These are phyloP conservation scores for Fonsecaea nubica DNA, from an alignment of 2,329 filamentous ascomycete species.

Conservation along the genomic window DNA sequence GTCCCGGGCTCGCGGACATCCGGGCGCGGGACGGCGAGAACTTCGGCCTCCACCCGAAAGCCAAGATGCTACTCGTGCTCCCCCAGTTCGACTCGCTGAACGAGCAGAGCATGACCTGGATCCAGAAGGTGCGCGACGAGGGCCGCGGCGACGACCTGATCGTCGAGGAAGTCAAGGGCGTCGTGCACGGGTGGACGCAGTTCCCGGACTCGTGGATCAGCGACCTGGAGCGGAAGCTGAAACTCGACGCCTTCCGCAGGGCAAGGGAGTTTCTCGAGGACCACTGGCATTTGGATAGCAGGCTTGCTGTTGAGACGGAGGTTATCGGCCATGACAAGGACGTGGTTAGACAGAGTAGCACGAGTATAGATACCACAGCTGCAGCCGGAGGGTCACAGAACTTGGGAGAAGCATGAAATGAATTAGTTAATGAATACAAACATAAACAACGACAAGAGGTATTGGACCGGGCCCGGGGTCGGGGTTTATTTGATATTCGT, in stretches of 20 bases:
- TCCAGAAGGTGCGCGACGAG: slow-evolving; percentile 36
- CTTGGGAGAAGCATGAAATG: not conserved
- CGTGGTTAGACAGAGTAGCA: not conserved
- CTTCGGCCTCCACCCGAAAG: slow-evolving; percentile 36
- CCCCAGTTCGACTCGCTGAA: slow-evolving; percentile 39
- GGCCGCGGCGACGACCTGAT: slow-evolving; percentile 34
- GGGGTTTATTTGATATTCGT: too few relatives aligned
- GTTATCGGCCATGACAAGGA: slow-evolving; percentile 11
- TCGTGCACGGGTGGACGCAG: slow-evolving; percentile 41
- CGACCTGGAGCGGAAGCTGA: slow-evolving; percentile 27
- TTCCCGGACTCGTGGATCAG: slow-evolving; percentile 40
- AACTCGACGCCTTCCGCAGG: slow-evolving; percentile 29
- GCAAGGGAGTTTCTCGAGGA: slow-evolving; percentile 27
- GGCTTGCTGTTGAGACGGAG: slow-evolving; percentile 16
- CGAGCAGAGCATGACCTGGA: slow-evolving; percentile 36
- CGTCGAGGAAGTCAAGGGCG: slow-evolving; percentile 36
- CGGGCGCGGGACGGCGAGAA: slow-evolving; percentile 8
- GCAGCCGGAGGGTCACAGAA: not conserved
- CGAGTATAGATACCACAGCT: not conserved
- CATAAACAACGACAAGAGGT: not conserved
- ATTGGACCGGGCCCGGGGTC: too few relatives aligned
- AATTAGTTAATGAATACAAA: not conserved
- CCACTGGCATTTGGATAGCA: slow-evolving; percentile 25
- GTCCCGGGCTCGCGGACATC: slow-evolving; percentile 37
- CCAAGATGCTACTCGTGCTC: slow-evolving; percentile 37